Percentiles rank a stretch among this genome's conserved stretches.
Evolutionary conservation across 495 filamentous ascomycete genomes (phyloP).

Genomic region (Pyronema domesticum): DNA sequence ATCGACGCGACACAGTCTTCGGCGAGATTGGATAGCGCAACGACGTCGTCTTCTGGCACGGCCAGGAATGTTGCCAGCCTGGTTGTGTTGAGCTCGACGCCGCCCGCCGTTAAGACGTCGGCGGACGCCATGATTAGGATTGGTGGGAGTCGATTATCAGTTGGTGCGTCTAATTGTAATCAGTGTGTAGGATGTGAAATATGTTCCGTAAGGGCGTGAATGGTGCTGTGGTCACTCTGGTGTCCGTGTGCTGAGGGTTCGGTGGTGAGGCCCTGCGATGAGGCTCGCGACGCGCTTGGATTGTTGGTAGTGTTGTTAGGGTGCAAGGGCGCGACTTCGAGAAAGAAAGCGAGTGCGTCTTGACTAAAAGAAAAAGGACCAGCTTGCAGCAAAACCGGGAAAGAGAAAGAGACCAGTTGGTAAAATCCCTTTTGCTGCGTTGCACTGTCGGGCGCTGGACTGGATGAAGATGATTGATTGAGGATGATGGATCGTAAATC

Average conservation of each 20-base stretch:
- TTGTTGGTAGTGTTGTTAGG: too few species aligned
- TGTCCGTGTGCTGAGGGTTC: too few species aligned
- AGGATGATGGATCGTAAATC: not conserved
- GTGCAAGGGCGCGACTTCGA: too few species aligned
- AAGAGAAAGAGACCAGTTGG: not conserved
- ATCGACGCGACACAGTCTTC: constrained; percentile 18
- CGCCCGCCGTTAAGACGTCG: constrained; percentile 19
- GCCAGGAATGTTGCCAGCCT: constrained; percentile 21
- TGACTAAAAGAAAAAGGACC: not conserved
- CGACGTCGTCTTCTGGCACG: constrained; percentile 15
- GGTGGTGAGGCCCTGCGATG: too few species aligned
- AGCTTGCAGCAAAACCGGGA: not conserved
- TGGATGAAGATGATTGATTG: not conserved
- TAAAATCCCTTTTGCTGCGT: not conserved
- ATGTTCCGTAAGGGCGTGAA: too few species aligned
- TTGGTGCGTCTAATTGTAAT: not conserved
- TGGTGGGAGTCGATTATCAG: not conserved
- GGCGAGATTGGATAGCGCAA: constrained; percentile 11
- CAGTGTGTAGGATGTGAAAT: not conserved
- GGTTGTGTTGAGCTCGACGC: constrained; percentile 16
- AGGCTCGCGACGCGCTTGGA: too few species aligned
- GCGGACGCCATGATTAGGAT: constrained; percentile 20
- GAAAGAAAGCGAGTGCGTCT: too few species aligned
- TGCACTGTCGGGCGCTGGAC: not conserved
- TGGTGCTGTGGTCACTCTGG: too few species aligned